phyloP scores from a whole-genome alignment of 1,284 basidiomycete species.

The Xerocomus amazonicus region DNA sequence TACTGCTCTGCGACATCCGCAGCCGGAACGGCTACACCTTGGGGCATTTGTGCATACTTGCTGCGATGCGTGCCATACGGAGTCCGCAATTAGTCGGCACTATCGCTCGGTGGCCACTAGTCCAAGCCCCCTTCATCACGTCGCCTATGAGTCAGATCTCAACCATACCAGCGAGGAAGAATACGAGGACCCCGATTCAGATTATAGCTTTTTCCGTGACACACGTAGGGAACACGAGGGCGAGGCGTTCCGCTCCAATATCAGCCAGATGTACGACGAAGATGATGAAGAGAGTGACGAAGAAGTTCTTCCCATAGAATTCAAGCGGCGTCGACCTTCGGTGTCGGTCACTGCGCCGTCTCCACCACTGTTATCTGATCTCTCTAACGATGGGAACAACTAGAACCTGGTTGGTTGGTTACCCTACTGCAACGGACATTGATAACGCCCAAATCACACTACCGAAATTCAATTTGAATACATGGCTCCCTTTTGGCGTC shows the following conservation, averaged over 20 bases:
- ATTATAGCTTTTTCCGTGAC: slow-evolving; percentile 36
- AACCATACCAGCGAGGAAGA: slow-evolving; percentile 30
- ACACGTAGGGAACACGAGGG: slow-evolving; percentile 23
- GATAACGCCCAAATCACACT: slow-evolving; percentile 19
- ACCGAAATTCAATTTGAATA: slow-evolving; percentile 10
- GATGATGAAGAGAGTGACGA: slow-evolving; percentile 38
- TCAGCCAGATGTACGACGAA: slow-evolving; percentile 32
- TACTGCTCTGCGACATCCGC: slow-evolving; percentile 24
- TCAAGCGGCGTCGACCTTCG: slow-evolving; percentile 37
- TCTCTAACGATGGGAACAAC: slow-evolving; percentile 15
- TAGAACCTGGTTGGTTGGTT: slow-evolving; percentile 3
- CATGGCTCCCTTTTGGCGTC: background rate
- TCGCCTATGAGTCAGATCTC: slow-evolving; percentile 34
- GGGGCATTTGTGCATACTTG: slow-evolving; percentile 21
- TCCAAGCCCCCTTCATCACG: slow-evolving; percentile 42
- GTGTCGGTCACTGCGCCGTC: slow-evolving; percentile 29
- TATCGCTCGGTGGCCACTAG: slow-evolving; percentile 36
- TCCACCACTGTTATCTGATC: slow-evolving; percentile 24
- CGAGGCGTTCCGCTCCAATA: slow-evolving; percentile 27
- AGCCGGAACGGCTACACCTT: slow-evolving; percentile 27
- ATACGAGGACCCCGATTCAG: slow-evolving; percentile 32
- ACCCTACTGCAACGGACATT: slow-evolving; percentile 6
- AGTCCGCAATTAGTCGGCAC: slow-evolving; percentile 26
- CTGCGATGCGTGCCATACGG: slow-evolving; percentile 26
- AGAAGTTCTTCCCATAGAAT: slow-evolving; percentile 33